These are phyloP conservation scores for Paraphoma sp. DNA, from an alignment of 2,329 filamentous ascomycete species.

Conservation along the genomic window DNA sequence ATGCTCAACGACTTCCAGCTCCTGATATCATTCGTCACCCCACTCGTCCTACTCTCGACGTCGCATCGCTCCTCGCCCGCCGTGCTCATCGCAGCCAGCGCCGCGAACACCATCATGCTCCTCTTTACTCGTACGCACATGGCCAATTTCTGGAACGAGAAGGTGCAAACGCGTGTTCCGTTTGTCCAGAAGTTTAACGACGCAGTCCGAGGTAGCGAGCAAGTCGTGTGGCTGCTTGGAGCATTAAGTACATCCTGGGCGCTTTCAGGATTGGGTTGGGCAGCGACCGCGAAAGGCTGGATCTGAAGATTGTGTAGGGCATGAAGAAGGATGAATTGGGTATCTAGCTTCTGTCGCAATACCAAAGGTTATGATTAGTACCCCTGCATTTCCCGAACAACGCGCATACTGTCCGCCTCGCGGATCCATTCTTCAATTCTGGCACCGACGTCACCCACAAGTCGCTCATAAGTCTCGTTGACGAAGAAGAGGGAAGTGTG, in stretches of 20 bases:
- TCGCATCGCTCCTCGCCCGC: constrained; percentile 6
- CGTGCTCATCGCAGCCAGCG: constrained; percentile 8
- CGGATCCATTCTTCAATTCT: constrained; percentile 74
- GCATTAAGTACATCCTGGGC: constrained; percentile 23
- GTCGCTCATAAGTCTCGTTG: constrained; percentile 73
- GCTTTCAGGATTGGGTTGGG: constrained; percentile 8
- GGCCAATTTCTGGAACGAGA: constrained; percentile 42
- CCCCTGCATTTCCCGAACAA: constrained; percentile 36
- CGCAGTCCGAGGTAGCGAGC: constrained; percentile 41
- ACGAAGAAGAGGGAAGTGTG: constrained; percentile 83
- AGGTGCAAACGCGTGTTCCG: constrained; percentile 40
- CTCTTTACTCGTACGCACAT: constrained; percentile 34
- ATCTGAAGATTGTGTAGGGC: constrained; percentile 2
- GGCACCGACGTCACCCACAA: constrained; percentile 77
- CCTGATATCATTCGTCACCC: constrained; percentile 29
- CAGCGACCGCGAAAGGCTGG: background rate
- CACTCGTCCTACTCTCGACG: constrained; percentile 21
- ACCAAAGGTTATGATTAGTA: background rate
- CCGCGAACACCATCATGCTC: constrained; percentile 18
- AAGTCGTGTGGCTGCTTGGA: constrained; percentile 32
- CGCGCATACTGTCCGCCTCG: constrained; percentile 58
- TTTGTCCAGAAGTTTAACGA: constrained; percentile 47
- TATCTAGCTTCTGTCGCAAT: background rate
- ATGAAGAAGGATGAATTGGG: constrained; percentile 3
- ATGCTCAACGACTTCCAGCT: constrained; percentile 12